phyloP scores from a whole-genome alignment of 371 early-diverging fungal species.

The Lichtheimia hyalospora region DNA sequence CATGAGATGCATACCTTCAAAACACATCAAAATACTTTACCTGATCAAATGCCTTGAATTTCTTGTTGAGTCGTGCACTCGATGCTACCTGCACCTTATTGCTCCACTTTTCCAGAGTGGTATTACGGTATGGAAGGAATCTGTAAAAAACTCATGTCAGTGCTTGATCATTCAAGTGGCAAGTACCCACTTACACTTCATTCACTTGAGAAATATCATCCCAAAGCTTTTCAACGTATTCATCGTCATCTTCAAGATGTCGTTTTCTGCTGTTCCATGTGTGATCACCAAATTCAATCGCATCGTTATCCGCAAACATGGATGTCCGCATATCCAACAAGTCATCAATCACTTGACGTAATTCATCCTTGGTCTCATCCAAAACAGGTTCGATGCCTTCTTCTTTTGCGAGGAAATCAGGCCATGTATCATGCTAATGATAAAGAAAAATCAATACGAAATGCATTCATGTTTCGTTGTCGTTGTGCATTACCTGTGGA shows the following conservation, averaged over 20 bases:
- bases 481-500: conserved; percentile 55
- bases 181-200: conserved; percentile 34
- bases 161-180: neutral
- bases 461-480: too few species aligned
- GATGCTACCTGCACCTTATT: conserved; percentile 82
- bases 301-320: conserved; percentile 34
- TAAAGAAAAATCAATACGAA: neutral
- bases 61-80: conserved; percentile 72
- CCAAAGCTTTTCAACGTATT: conserved; percentile 60
- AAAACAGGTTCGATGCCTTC: conserved; percentile 32
- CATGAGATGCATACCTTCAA: neutral
- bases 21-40: conserved; percentile 13
- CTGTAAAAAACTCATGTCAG: conserved; percentile 10
- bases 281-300: conserved; percentile 28
- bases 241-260: conserved; percentile 56
- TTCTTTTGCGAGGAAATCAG: conserved; percentile 31
- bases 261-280: conserved; percentile 43
- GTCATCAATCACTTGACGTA: conserved; percentile 42
- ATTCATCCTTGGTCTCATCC: conserved; percentile 28
- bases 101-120: conserved; percentile 92
- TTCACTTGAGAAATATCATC: conserved; percentile 63
- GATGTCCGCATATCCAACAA: conserved; percentile 45
- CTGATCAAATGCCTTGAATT: conserved; percentile 95
- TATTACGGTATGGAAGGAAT: conserved; percentile 76
- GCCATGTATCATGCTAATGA: conserved; percentile 27